Percentiles rank a stretch among this genome's conserved stretches.
Evolutionary conservation across 345 rosid species (phyloP).

Genomic region (Salix caprea): DNA sequence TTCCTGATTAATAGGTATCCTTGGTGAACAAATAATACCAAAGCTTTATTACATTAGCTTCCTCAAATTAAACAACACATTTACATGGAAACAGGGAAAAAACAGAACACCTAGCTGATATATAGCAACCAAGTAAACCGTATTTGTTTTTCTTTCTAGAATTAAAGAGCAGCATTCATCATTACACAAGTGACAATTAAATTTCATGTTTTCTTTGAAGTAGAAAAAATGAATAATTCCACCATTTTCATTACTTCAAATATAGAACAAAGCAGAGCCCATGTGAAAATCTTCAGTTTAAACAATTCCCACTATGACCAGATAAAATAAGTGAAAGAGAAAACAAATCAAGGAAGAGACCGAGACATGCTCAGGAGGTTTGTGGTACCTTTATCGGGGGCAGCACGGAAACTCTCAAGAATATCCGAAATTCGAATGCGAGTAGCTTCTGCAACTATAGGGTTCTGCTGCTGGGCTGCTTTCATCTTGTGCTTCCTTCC

Average conservation of each 20-base stretch:
- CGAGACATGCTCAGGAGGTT: neutral
- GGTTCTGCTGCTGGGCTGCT: conserved; percentile 22
- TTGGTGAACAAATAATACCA: no score
- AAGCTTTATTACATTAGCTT: no score
- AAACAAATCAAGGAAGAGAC: neutral
- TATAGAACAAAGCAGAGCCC: neutral
- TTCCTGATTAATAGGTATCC: no score
- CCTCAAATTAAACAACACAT: neutral
- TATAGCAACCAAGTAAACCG: no score
- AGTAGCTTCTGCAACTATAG: conserved; percentile 47
- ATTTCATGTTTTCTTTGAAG: no score
- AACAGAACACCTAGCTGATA: no score
- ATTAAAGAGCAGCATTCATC: no score
- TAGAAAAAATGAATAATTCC: neutral
- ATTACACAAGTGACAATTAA: no score
- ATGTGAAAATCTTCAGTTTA: neutral
- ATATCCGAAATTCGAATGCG: conserved; percentile 47
- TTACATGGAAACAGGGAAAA: neutral
- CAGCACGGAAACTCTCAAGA: conserved; percentile 47
- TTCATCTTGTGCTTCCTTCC: conserved; percentile 32
- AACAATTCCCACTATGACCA: neutral
- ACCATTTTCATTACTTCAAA: neutral
- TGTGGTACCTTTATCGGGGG: conserved; percentile 43
- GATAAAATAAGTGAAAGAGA: neutral
- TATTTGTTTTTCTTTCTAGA: no score